Conservation (phyloP, 1,284 basidiomycete species). For the Phlebopus sp. region DNA sequence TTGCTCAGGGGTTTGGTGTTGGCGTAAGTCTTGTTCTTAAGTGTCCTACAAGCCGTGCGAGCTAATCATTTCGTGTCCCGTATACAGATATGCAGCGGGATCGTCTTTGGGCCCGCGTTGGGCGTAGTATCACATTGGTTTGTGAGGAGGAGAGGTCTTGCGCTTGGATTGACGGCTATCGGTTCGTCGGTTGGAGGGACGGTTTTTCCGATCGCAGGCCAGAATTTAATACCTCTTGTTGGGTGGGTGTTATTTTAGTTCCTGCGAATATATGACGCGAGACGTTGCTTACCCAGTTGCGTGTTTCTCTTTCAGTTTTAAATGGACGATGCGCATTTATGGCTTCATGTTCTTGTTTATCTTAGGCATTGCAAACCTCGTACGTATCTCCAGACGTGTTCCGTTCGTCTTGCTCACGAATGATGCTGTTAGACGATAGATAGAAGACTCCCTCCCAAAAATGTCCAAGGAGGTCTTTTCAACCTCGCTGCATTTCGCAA, state of each 20-base stretch:
- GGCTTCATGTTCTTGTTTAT: conserved; percentile 41
- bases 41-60: too few relatives aligned
- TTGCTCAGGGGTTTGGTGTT: conserved; percentile 46
- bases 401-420: conserved; percentile 33
- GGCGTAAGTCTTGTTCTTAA: conserved; percentile 32
- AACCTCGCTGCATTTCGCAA: conserved; percentile 41
- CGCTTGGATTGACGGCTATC: conserved; percentile 41
- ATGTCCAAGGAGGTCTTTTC: conserved; percentile 40
- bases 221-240: conserved; percentile 34
- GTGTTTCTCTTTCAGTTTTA: conserved; percentile 17
- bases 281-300: background rate
- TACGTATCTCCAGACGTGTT: conserved; percentile 9
- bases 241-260: conserved; percentile 32
- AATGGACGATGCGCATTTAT: conserved; percentile 49
- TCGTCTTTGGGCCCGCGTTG: conserved; percentile 45
- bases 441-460: conserved; percentile 41
- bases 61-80: too few relatives aligned
- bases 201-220: conserved; percentile 41
- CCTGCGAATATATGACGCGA: background rate
- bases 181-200: conserved; percentile 46
- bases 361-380: conserved; percentile 38
- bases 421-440: conserved; percentile 38
- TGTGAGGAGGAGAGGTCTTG: conserved; percentile 35
- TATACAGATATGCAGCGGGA: conserved; percentile 21
- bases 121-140: conserved; percentile 50